These are phyloP conservation scores for Yarrowia deformans DNA, from an alignment of 805 yeast genomes.

Conservation along the genomic window DNA sequence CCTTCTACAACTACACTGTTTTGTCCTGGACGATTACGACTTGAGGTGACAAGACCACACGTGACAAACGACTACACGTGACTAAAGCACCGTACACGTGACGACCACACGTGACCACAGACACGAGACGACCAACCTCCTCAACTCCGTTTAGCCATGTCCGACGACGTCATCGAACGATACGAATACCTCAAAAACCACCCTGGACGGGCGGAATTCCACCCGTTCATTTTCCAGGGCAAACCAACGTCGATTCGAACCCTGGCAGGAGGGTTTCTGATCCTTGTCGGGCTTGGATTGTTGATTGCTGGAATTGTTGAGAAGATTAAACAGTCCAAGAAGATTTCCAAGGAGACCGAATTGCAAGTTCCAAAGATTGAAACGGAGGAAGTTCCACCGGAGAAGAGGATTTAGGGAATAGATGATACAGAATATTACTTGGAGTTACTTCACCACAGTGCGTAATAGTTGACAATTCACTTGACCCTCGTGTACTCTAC, in stretches of 20 bases:
- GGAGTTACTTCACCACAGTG: too few species aligned
- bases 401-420: background rate
- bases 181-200: slow-evolving; percentile 11
- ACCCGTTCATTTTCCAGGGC: background rate
- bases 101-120: too few species aligned
- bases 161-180: slow-evolving; percentile 10
- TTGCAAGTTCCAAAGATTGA: background rate
- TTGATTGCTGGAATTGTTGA: too few species aligned
- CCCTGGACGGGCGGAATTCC: slow-evolving; percentile 1
- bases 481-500: too few species aligned
- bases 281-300: background rate
- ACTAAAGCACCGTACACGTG: too few species aligned
- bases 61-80: too few species aligned
- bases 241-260: background rate
- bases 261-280: background rate
- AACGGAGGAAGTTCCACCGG: background rate
- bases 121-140: too few species aligned
- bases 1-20: too few species aligned
- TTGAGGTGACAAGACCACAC: too few species aligned
- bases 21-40: too few species aligned
- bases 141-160: too few species aligned
- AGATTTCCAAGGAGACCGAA: background rate
- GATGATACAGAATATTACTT: background rate
- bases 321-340: background rate
- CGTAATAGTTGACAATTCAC: too few species aligned